A percentile compares a stretch with the other conserved stretches of the same genome.
phyloP scores from a whole-genome alignment of 108 stramenopile species.

The Pseudonitzschia delicatissima region DNA sequence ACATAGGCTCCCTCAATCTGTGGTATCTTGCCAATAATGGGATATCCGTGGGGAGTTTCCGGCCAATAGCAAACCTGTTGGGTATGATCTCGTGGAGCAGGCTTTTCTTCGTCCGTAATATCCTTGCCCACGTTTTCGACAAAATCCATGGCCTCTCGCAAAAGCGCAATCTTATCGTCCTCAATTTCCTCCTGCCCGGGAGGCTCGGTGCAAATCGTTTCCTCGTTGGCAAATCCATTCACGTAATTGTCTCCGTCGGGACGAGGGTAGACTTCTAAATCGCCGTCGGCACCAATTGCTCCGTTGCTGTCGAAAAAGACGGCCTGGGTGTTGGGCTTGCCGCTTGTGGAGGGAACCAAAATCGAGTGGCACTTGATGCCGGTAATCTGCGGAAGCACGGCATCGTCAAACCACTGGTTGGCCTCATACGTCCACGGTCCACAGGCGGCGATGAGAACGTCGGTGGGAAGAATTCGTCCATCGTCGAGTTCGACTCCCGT shows the following conservation, averaged over 20 bases:
- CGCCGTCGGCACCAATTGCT: constrained; percentile 25
- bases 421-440: constrained; percentile 58
- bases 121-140: constrained; percentile 7
- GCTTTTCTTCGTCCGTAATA: constrained; percentile 6
- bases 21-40: constrained; percentile 75
- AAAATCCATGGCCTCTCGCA: constrained; percentile 36
- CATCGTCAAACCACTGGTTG: constrained; percentile 32
- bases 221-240: constrained; percentile 49
- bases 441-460: constrained; percentile 50
- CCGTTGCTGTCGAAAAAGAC: constrained; percentile 44
- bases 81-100: constrained; percentile 24
- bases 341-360: constrained; percentile 27
- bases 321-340: constrained; percentile 24
- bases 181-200: constrained; percentile 50
- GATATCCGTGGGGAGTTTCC: constrained; percentile 73
- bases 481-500: constrained; percentile 42
- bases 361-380: constrained; percentile 61
- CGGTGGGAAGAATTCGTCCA: constrained; percentile 41
- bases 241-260: constrained; percentile 58
- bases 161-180: constrained; percentile 21
- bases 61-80: constrained; percentile 57
- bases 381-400: constrained; percentile 33
- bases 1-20: constrained; percentile 56
- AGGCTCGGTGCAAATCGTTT: constrained; percentile 36
- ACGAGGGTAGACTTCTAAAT: constrained; percentile 63